Conservation (phyloP, 2,329 filamentous ascomycete species). For the Emergomyces pasteurianus region DNA sequence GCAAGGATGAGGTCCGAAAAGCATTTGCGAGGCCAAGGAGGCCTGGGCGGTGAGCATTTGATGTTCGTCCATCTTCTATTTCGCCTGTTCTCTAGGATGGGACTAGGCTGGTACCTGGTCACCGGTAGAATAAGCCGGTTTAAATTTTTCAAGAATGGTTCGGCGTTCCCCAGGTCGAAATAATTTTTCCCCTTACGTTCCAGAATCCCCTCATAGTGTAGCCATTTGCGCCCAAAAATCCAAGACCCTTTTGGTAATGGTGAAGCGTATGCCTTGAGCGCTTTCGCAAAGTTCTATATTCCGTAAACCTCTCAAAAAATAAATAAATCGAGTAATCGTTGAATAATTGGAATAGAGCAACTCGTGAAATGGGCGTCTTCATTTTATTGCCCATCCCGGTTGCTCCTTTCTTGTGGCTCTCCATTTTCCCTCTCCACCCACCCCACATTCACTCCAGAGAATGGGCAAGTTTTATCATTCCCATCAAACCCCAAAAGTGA, state of each 20-base stretch:
- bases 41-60: slow-evolving; percentile 38
- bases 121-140: background rate
- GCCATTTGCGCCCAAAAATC: background rate
- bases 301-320: background rate
- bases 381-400: background rate
- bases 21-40: slow-evolving; percentile 54
- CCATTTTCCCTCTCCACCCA: background rate
- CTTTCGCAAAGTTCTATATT: background rate
- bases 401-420: background rate
- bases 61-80: background rate
- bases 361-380: background rate
- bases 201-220: background rate
- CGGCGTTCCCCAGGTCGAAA: background rate
- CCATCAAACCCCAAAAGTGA: background rate
- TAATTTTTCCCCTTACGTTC: background rate
- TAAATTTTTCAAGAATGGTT: background rate
- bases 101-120: background rate
- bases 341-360: background rate
- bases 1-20: slow-evolving; percentile 36
- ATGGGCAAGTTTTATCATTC: background rate
- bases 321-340: background rate
- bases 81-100: background rate
- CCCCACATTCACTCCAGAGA: background rate
- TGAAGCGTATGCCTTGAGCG: background rate
- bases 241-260: background rate